Evolutionary conservation across 78 protist genomes (phyloP).

Genomic region (Planoprotostelium fungivorum): DNA sequence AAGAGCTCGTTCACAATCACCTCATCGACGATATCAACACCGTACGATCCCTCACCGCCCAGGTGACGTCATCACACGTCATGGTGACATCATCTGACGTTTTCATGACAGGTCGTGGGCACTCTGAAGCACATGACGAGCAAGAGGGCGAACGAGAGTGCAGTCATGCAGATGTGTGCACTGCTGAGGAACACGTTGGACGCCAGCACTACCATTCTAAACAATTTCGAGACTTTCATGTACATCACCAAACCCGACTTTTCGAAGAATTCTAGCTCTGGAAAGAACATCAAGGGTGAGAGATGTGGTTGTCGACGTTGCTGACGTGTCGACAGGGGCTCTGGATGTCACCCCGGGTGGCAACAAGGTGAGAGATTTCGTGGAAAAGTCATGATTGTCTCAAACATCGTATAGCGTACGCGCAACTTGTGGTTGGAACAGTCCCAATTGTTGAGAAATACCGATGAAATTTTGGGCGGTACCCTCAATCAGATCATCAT

Average conservation of each 20-base stretch:
- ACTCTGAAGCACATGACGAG: neutral
- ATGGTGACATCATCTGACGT: neutral
- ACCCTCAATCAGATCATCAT: neutral
- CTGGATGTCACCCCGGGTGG: too few species aligned
- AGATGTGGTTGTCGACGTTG: too few species aligned
- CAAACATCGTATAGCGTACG: neutral
- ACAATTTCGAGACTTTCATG: neutral
- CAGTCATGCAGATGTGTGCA: neutral
- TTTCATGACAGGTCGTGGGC: neutral
- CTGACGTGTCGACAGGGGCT: too few species aligned
- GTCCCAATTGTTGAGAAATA: neutral
- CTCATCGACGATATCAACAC: neutral
- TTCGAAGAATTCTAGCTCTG: too few species aligned
- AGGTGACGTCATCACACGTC: neutral
- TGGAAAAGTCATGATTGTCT: neutral
- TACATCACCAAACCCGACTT: neutral
- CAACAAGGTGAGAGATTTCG: too few species aligned
- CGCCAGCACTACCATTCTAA: neutral
- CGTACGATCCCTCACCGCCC: neutral
- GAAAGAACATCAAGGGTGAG: neutral
- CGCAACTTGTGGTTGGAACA: neutral
- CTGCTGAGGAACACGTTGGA: neutral
- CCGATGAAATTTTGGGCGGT: neutral
- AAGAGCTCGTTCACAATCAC: neutral
- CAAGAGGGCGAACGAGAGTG: neutral